Conservation (phyloP, 73 alveolate species). For the Paramecium sexaurelia region DNA sequence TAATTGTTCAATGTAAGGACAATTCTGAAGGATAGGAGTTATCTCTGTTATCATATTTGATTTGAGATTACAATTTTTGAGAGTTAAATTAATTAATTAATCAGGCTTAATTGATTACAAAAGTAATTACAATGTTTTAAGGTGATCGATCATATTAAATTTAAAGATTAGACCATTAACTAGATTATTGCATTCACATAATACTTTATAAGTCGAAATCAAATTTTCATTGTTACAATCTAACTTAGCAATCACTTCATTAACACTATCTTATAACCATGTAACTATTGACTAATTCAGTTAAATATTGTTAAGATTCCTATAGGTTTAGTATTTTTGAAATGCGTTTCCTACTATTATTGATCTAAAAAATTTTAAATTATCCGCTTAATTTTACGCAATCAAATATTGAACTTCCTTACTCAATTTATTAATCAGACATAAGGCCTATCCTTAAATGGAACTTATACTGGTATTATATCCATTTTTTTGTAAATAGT, state of each 20-base stretch:
- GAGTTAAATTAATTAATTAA: not conserved
- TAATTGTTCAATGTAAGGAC: not conserved
- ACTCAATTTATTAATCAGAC: slow-evolving; percentile 3
- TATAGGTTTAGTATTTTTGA: not conserved
- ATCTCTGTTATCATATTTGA: not conserved
- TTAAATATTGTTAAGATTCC: not conserved
- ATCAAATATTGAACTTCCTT: slow-evolving; percentile 24
- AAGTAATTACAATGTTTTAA: not conserved
- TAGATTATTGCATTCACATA: not conserved
- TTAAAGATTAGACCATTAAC: not conserved
- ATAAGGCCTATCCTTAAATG: not conserved
- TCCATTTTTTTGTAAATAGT: not conserved
- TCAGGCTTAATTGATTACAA: not conserved
- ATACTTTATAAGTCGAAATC: not conserved
- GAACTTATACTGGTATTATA: not conserved
- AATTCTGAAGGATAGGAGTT: not conserved
- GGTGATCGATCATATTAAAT: not conserved
- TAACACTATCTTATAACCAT: not conserved
- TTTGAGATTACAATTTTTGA: not conserved
- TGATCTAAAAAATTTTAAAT: not conserved
- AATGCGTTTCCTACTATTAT: slow-evolving; percentile 13
- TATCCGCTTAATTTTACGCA: not conserved
- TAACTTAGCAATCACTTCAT: not conserved
- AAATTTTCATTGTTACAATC: not conserved
- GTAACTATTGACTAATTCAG: not conserved